A percentile compares a stretch with the other conserved stretches of the same genome.
Evolutionary conservation across 768 basidiomycete genomes (phyloP).

Genomic region (Tulasnella sp.): DNA sequence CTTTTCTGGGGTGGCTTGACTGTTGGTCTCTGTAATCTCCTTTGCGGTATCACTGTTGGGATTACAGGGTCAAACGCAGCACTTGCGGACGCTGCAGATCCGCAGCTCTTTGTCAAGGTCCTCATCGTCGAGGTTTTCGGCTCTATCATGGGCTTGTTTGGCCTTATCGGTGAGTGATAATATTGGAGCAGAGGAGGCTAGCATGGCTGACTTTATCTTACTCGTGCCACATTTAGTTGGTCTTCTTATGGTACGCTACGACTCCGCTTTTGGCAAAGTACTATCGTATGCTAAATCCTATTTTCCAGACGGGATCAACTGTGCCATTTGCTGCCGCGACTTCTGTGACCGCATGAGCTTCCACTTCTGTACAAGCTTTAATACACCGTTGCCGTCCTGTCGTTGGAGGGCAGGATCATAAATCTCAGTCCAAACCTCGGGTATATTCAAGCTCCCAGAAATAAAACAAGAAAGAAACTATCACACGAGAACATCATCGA

Average conservation of each 20-base stretch:
- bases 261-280: not conserved
- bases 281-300: not conserved
- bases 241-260: slow-evolving; percentile 60
- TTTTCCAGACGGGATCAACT: slow-evolving; percentile 33
- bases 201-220: not conserved
- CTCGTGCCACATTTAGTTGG: slow-evolving; percentile 47
- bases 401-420: too few relatives aligned
- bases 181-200: not conserved
- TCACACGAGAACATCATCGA: not conserved
- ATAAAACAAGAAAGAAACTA: not conserved
- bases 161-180: slow-evolving; percentile 65
- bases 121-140: slow-evolving; percentile 93
- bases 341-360: not conserved
- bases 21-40: slow-evolving; percentile 86
- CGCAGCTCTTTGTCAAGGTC: slow-evolving; percentile 90
- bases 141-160: slow-evolving; percentile 86
- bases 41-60: slow-evolving; percentile 92
- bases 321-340: slow-evolving; percentile 28
- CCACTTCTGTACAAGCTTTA: not conserved
- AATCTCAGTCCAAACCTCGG: not conserved
- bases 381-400: not conserved
- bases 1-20: slow-evolving; percentile 97
- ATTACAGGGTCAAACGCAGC: slow-evolving; percentile 94
- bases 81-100: slow-evolving; percentile 90
- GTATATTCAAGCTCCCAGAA: not conserved